Conservation (phyloP, 345 rosid genomes). For the Rhodamnia rubescens region DNA sequence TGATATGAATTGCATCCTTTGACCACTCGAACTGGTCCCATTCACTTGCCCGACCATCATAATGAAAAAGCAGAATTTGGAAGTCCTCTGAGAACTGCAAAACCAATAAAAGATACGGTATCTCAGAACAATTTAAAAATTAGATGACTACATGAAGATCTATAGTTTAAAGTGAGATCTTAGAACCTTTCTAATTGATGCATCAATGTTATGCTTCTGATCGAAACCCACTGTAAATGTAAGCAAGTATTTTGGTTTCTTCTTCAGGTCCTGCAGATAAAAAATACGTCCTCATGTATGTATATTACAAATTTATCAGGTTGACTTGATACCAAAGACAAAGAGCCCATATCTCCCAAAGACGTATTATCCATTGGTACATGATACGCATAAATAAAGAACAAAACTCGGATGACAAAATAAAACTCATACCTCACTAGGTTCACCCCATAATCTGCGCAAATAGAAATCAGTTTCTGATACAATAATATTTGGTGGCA, state of each 20-base stretch:
- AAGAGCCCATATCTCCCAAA: background rate
- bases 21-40: constrained; percentile 98
- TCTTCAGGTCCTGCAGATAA: constrained; percentile 53
- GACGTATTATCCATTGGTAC: background rate
- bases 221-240: constrained; percentile 78
- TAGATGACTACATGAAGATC: background rate
- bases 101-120: constrained; percentile 13
- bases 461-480: constrained; percentile 69
- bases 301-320: background rate
- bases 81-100: constrained; percentile 80
- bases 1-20: constrained; percentile 60
- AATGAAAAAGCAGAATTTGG: constrained; percentile 78
- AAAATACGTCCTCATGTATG: background rate
- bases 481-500: constrained; percentile 82
- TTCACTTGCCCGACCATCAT: constrained; percentile 80
- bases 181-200: constrained; percentile 71
- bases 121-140: background rate
- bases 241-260: constrained; percentile 70
- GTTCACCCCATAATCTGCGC: constrained; percentile 96
- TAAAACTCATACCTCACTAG: constrained; percentile 56
- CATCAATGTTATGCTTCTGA: constrained; percentile 57
- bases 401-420: background rate
- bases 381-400: background rate
- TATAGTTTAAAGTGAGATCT: background rate
- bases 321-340: background rate